Conservation (phyloP, 495 filamentous ascomycete species). For the Talaromyces stipitatus region DNA sequence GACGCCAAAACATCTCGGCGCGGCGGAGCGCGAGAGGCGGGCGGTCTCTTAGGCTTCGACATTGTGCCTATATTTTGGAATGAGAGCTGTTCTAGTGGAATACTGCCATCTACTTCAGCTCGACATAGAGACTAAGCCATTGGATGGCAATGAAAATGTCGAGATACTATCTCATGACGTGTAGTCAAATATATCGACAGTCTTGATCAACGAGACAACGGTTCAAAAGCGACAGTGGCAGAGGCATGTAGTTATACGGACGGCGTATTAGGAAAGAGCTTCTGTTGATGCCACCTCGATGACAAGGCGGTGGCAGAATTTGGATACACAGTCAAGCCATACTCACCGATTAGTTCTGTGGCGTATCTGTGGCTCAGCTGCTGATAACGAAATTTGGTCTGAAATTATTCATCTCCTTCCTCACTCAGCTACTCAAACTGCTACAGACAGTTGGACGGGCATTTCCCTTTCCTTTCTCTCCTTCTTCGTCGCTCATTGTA, state of each 20-base stretch:
- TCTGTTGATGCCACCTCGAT: too few relatives aligned
- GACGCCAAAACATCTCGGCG: slow-evolving; percentile 61
- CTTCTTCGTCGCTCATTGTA: background rate
- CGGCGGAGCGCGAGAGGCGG: slow-evolving; percentile 37
- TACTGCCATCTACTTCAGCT: background rate
- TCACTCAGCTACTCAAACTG: background rate
- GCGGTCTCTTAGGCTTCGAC: slow-evolving; percentile 58
- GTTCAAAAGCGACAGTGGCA: background rate
- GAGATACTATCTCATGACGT: background rate
- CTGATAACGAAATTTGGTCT: background rate
- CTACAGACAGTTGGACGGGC: too few relatives aligned
- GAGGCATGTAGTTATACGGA: too few relatives aligned
- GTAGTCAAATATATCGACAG: background rate
- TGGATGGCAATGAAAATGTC: background rate
- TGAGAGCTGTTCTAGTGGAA: background rate
- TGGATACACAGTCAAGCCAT: too few relatives aligned
- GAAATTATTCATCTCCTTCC: background rate
- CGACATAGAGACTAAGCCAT: background rate
- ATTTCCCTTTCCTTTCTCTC: background rate
- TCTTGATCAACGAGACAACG: too few relatives aligned
- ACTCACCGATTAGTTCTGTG: too few relatives aligned
- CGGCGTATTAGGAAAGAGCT: too few relatives aligned
- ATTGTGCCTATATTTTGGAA: slow-evolving; percentile 28
- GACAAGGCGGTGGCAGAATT: background rate
- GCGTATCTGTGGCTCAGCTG: background rate